phyloP scores from a whole-genome alignment of 1,284 basidiomycete genomes.

The Pseudozyma thailandica region DNA sequence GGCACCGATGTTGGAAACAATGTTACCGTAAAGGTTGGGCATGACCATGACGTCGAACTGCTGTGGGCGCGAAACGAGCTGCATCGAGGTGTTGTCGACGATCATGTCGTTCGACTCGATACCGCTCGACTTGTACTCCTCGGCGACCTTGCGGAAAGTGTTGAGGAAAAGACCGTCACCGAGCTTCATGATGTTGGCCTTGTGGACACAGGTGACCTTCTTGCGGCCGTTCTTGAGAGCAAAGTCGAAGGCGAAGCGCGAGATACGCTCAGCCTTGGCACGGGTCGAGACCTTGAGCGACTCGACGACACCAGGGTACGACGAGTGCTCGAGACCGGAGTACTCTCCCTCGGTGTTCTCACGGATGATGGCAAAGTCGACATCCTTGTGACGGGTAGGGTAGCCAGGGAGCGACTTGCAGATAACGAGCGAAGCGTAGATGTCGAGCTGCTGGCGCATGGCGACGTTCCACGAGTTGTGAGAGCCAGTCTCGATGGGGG shows the following conservation, averaged over 20 bases:
- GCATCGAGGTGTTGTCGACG: constrained; percentile 99
- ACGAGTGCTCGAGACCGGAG: constrained; percentile 93
- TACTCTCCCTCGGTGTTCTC: constrained; percentile 99
- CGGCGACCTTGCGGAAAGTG: constrained; percentile 94
- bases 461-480: constrained; percentile 99
- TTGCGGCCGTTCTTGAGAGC: constrained; percentile 98
- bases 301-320: constrained; percentile 98
- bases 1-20: constrained; percentile 97
- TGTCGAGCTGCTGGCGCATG: constrained; percentile 98
- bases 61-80: constrained; percentile 90
- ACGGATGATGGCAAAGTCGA: constrained; percentile 99
- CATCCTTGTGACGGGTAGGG: constrained; percentile 93
- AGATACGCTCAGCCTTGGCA: constrained; percentile 95
- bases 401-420: constrained; percentile 99
- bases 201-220: constrained; percentile 99
- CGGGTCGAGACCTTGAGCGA: constrained; percentile 96
- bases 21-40: constrained; percentile 94
- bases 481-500: constrained; percentile 92
- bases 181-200: constrained; percentile 99
- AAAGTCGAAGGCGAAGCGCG: constrained; percentile 98
- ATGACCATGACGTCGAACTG: constrained; percentile 99
- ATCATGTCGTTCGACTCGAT: constrained; percentile 98
- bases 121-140: constrained; percentile 90
- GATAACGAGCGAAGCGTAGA: constrained; percentile 96
- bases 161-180: constrained; percentile 99